Base-by-base conservation (phyloP, 2,329 filamentous ascomycete species). In the Botrytis fabae region DNA sequence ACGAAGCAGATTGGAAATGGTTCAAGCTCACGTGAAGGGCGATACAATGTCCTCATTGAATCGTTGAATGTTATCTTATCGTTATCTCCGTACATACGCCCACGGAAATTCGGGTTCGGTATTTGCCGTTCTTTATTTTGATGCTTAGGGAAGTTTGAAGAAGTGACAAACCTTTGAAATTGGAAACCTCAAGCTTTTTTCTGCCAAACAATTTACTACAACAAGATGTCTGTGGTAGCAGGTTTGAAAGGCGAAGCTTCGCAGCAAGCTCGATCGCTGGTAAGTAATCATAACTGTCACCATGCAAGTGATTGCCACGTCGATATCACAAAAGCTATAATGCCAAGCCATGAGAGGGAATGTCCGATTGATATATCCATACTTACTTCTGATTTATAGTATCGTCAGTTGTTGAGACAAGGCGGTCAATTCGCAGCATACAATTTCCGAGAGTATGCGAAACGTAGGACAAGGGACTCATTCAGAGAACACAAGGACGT, bases 371-470 rank as follows among this genome's bases (percentile, higher is more conserved):
- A 40, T 22, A 38, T 48, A 61, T 4, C 8, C 28, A 69, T 72
- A 61, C 32, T 57, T n/a, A 71, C 76, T 77, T 42, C 69, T 69
- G 38, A 51, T 38, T 20, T 20, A n/a, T 44, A 97, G 95, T 98
- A 97, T 84, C 95, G 96, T 77, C 95, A 95, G 80, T 86, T 99
- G 79, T 86, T 98, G 80, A 92, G 95, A 78, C 92, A 96, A 82
- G 91, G 94, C 75, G 87, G 88, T 75, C 93, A 97, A 81, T 98
- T 99, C 83, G 89, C 94, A 75, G 90, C 92, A 78, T 99, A 98
- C 86, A 99, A 98, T 85, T 99, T 98, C 87, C 90, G 96, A 84
- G 95, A 98, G 83, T 99, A 99, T 83, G 95, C 96, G 71, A 92
- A 91, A 83, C 91, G 96, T 81, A 90, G 95, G 83, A 97, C 96